Conservation (phyloP, 202 grass and related monocot genomes). For the Panicum hallii region DNA sequence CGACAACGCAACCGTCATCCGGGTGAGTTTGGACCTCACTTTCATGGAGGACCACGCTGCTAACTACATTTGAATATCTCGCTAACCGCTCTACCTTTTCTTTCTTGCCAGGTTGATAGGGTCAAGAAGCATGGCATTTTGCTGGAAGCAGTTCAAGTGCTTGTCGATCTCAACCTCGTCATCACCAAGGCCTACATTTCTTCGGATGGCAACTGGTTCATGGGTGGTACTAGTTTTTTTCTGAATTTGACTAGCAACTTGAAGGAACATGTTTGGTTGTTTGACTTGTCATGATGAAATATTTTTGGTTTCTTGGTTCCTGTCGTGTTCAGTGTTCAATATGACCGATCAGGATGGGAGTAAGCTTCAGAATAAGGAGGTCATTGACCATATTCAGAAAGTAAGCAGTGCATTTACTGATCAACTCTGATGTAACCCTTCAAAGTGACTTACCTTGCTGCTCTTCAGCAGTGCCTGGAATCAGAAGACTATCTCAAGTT, state of each 20-base stretch:
- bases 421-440: neutral
- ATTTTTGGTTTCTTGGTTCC: conserved; percentile 12
- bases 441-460: neutral
- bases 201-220: conserved; percentile 84
- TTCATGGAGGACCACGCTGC: neutral
- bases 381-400: conserved; percentile 66
- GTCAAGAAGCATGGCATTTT: conserved; percentile 77
- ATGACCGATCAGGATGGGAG: conserved; percentile 67
- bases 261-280: neutral
- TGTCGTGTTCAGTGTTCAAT: conserved; percentile 73
- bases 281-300: neutral
- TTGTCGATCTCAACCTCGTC: conserved; percentile 72
- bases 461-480: conserved; percentile 58
- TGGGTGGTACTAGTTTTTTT: conserved; percentile 63
- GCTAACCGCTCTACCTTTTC: neutral
- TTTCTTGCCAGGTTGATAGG: conserved; percentile 63
- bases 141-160: conserved; percentile 75
- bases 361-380: conserved; percentile 60
- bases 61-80: conserved; percentile 13
- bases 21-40: conserved; percentile 55
- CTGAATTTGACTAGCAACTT: neutral
- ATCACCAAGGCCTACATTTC: conserved; percentile 74
- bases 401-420: conserved; percentile 37
- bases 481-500: conserved; percentile 33
- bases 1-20: conserved; percentile 68